phyloP scores from a whole-genome alignment of 1,284 basidiomycete species.

The Irpex sp. region DNA sequence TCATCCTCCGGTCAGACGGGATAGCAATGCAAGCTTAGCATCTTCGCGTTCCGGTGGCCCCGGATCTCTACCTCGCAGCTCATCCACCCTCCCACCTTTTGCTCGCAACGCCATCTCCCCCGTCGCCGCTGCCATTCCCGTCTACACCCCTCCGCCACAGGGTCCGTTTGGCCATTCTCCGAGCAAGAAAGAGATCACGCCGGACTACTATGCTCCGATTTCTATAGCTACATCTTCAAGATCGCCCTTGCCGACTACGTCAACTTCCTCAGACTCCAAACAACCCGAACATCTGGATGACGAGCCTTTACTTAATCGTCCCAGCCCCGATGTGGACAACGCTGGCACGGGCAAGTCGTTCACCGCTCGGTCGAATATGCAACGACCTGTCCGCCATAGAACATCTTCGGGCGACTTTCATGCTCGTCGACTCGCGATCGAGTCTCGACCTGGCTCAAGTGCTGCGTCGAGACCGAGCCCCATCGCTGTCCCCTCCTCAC shows the following conservation, averaged over 20 bases:
- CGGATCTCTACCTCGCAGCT: slow-evolving; percentile 8
- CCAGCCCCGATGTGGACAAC: not conserved
- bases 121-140: not conserved
- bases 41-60: slow-evolving; percentile 12
- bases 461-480: slow-evolving; percentile 1
- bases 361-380: not conserved
- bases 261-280: not conserved
- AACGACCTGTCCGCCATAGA: slow-evolving; percentile 10
- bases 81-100: not conserved
- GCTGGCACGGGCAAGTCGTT: not conserved
- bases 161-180: not conserved
- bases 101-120: not conserved
- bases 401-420: slow-evolving; percentile 14
- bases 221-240: not conserved
- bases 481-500: slow-evolving; percentile 7
- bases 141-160: not conserved
- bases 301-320: not conserved
- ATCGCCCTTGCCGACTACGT: not conserved
- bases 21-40: slow-evolving; percentile 9
- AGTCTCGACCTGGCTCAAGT: not conserved
- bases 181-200: not conserved
- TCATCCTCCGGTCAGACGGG: slow-evolving; percentile 1
- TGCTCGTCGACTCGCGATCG: slow-evolving; percentile 8
- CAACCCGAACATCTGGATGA: not conserved
- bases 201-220: not conserved